phyloP scores from a whole-genome alignment of 140 eudicot species.

The Oenanthe javanica region DNA sequence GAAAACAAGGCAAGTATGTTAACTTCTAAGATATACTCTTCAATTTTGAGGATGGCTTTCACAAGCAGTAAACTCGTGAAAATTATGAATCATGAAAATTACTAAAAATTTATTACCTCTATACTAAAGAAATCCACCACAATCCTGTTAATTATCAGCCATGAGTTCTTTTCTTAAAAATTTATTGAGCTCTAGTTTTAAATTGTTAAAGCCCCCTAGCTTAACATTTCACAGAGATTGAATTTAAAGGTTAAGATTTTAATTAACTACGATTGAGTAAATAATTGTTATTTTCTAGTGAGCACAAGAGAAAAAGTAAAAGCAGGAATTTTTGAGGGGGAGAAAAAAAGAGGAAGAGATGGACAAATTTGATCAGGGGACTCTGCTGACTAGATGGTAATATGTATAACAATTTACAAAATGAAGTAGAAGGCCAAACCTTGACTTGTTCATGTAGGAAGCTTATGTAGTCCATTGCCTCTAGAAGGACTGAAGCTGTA shows the following conservation, averaged over 20 bases:
- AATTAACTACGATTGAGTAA: not conserved
- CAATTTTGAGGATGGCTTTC: not conserved
- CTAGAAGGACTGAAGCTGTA: conserved; percentile 87
- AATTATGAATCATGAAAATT: no score
- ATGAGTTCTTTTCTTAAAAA: no score
- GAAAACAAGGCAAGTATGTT: not conserved
- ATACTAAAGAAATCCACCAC: not conserved
- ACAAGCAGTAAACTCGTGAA: not conserved
- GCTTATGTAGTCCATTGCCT: conserved; percentile 79
- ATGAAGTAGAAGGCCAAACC: conserved; percentile 32
- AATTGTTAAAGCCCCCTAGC: not conserved
- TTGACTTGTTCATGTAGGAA: conserved; percentile 94
- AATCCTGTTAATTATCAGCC: not conserved
- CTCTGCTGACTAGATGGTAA: not conserved
- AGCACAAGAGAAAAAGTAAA: not conserved
- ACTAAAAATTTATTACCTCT: not conserved
- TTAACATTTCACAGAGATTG: no score
- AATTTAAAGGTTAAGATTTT: no score
- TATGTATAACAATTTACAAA: not conserved
- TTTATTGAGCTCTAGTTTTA: not conserved
- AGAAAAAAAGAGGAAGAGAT: not conserved
- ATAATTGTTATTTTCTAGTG: not conserved
- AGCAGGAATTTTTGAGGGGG: not conserved
- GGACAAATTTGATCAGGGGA: not conserved
- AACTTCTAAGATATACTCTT: not conserved